A percentile compares a stretch with the other conserved stretches of the same genome.
These are phyloP conservation scores for Epithemia pelagica DNA, from an alignment of 108 stramenopile species.

Conservation along the genomic window DNA sequence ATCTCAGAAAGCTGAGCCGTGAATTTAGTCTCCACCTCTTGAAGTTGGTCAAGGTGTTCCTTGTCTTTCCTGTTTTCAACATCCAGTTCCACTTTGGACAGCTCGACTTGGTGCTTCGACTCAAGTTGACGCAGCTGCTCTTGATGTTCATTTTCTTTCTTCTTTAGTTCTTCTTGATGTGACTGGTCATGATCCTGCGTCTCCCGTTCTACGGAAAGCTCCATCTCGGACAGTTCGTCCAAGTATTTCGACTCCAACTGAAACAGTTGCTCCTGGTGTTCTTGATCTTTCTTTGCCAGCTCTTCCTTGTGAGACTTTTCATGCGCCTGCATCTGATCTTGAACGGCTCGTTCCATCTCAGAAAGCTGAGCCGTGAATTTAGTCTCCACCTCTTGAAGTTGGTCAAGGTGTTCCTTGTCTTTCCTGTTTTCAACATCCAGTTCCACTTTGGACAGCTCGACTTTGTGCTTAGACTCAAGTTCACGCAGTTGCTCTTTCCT, in stretches of 20 bases:
- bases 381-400: not conserved
- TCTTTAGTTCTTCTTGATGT: not conserved
- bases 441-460: not conserved
- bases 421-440: not conserved
- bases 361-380: not conserved
- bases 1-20: not conserved
- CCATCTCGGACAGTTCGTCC: not conserved
- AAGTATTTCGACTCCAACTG: not conserved
- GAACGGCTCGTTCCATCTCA: not conserved
- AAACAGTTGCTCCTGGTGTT: not conserved
- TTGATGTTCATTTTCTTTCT: not conserved
- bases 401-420: not conserved
- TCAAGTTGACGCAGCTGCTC: not conserved
- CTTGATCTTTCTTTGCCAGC: not conserved
- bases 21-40: not conserved
- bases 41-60: not conserved
- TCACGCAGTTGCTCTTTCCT: not conserved
- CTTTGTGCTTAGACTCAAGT: not conserved
- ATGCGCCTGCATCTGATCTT: too few species aligned
- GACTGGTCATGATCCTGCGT: not conserved
- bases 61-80: not conserved
- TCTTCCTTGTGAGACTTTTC: too few species aligned
- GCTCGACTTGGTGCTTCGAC: not conserved
- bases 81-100: not conserved
- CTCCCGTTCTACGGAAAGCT: not conserved